Evolutionary conservation across 169 alveolate species (phyloP).

Genomic region (Eimeria praecox): DNA sequence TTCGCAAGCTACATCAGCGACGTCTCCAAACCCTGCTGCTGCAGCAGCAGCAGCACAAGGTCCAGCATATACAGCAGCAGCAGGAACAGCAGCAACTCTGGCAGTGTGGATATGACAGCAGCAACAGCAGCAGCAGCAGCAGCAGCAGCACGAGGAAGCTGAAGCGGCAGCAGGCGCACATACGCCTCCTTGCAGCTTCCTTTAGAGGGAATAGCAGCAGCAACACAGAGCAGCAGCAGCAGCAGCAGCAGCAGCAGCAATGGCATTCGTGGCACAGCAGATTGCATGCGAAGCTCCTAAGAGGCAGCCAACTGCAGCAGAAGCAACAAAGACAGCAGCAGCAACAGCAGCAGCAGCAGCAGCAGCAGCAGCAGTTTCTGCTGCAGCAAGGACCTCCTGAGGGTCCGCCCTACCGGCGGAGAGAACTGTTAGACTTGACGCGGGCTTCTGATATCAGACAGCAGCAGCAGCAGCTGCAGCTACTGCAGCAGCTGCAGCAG

Average conservation of each 20-base stretch:
- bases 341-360: conserved; percentile 17
- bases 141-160: background rate
- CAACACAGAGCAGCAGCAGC: conserved; percentile 40
- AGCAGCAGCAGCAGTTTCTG: conserved; percentile 22
- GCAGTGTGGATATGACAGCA: background rate
- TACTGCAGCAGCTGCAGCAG: background rate
- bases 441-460: background rate
- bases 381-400: background rate
- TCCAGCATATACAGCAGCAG: background rate
- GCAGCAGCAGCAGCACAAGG: background rate
- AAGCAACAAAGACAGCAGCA: background rate
- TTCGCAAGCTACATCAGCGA: background rate
- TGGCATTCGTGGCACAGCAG: background rate
- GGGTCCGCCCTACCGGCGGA: background rate
- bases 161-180: background rate
- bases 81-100: background rate
- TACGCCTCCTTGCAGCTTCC: too few species aligned
- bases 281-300: background rate
- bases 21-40: background rate
- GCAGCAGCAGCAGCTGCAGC: background rate
- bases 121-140: background rate
- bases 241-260: conserved; percentile 60
- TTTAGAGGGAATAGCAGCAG: background rate
- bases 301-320: background rate
- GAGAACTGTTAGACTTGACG: background rate